Evolutionary conservation across 2,329 filamentous ascomycete species (phyloP), one percentile per base, ranked within the genome.

Genomic region (Chaetoscypha palmicola): DNA sequence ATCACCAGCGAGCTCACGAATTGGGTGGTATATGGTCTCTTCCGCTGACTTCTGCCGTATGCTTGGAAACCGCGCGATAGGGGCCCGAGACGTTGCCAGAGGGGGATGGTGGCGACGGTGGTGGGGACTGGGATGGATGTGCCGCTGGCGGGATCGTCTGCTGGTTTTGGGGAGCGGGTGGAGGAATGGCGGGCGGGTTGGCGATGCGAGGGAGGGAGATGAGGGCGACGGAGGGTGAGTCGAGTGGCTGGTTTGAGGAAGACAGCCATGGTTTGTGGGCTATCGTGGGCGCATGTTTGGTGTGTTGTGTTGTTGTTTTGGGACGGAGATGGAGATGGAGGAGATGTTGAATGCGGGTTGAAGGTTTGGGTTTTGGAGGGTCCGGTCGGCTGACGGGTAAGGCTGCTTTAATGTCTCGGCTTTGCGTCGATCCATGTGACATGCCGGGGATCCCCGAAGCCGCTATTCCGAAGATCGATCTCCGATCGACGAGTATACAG

Each of bases 11-110:
- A 80, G 55, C 78, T 88, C 52, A 74, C 71, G 48, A 94, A 63
- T 68, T 96, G 90, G 8, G 87, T 94, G n/a, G 74, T 67, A 59
- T 87, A 86, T 0, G 91, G 90, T 38, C 81, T 71, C 38, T 75
- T 73, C 40, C 77, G 69, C 66, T 95, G 88, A 36, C 80, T 76
- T 17, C 81, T 74, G 12, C 76, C 80, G 61, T 92, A 95, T 0
- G 72, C 72, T 51, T 72, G 64, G 16, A 71, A 72, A 0, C 67
- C 65, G 24, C 66, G 66, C 2, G 76, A 78, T 43, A 81, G 46
- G 2, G 76, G 77, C 0, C 77, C 77, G 2, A 81, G 66, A 0
- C 76, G 68, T 56, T 74, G 70, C 76, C 76, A 80, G 31, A 79
- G 11, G 8, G 57, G 59, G 14, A 61, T 20, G 31, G 47, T 48